Evolutionary conservation across 2,329 filamentous ascomycete genomes (phyloP).

Genomic region (Ophiocordyceps camponoti-saundersi): DNA sequence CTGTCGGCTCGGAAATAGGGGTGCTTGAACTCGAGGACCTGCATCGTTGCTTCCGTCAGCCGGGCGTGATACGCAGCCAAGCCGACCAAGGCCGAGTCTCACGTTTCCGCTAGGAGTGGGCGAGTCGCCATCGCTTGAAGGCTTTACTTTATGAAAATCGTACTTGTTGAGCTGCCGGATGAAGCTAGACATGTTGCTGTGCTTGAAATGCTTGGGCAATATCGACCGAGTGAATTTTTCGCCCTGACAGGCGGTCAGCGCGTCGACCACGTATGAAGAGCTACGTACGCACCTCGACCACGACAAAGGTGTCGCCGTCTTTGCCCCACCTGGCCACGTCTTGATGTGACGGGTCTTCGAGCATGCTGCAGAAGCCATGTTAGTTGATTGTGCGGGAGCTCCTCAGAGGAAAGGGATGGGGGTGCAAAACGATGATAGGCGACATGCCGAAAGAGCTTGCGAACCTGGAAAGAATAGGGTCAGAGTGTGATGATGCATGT

Average conservation of each 20-base stretch:
- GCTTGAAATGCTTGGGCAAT: constrained; percentile 95
- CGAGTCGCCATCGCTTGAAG: constrained; percentile 18
- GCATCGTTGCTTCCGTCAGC: constrained; percentile 17
- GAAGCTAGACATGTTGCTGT: constrained; percentile 96
- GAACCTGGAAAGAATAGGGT: constrained; percentile 44
- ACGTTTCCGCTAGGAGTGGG: constrained; percentile 19
- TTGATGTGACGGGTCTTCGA: constrained; percentile 86
- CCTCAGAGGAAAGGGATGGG: neutral
- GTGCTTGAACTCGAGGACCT: constrained; percentile 69
- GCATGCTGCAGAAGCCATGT: constrained; percentile 37
- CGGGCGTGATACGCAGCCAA: neutral
- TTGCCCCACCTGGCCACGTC: constrained; percentile 92
- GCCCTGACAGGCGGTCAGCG: constrained; percentile 42
- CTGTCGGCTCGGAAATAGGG: constrained; percentile 91
- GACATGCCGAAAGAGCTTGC: constrained; percentile 91
- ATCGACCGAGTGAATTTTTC: constrained; percentile 97
- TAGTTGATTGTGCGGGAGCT: constrained; percentile 1
- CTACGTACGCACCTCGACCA: constrained; percentile 61
- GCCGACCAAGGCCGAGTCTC: constrained; percentile 3
- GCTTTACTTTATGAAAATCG: constrained; percentile 92
- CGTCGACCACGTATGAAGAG: constrained; percentile 1
- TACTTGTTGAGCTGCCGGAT: constrained; percentile 94
- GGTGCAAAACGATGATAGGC: constrained; percentile 9
- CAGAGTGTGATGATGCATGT: neutral
- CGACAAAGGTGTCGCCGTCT: constrained; percentile 88